Conservation (phyloP, 148 eudicot genomes). For the Diospyros kaki region DNA sequence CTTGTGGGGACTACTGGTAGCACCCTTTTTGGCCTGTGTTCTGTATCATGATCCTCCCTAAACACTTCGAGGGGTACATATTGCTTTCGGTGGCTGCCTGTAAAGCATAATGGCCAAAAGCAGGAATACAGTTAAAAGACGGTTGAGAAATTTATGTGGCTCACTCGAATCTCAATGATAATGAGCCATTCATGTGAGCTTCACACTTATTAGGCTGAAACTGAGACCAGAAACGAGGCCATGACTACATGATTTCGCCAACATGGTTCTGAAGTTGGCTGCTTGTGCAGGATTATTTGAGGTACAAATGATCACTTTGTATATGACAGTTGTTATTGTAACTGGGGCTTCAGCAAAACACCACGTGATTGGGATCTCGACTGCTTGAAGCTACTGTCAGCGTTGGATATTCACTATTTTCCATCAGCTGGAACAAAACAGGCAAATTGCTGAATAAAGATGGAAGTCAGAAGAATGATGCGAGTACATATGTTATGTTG, state of each 20-base stretch:
- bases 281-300: too few relatives aligned
- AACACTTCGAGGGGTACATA: background rate
- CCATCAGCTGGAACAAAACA: too few relatives aligned
- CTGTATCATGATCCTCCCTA: background rate
- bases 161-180: background rate
- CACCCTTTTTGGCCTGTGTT: background rate
- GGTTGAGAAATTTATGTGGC: background rate
- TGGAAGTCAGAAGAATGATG: too few relatives aligned
- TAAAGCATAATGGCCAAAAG: background rate
- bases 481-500: too few relatives aligned
- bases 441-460: too few relatives aligned
- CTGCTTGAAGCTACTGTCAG: too few relatives aligned
- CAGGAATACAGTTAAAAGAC: background rate
- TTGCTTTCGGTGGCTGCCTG: background rate
- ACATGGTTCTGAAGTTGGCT: background rate
- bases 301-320: too few relatives aligned
- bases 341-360: too few relatives aligned
- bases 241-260: background rate
- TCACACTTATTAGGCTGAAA: background rate
- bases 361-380: too few relatives aligned
- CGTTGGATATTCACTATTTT: too few relatives aligned
- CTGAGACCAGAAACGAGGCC: background rate
- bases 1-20: slow-evolving; percentile 40
- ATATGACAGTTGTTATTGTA: too few relatives aligned
- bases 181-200: background rate